A percentile compares a stretch with the other conserved stretches of the same genome.
These are phyloP conservation scores for Rhizoclosmatium sp. DNA, from an alignment of 192 early-diverging fungal genomes.

Conservation along the genomic window DNA sequence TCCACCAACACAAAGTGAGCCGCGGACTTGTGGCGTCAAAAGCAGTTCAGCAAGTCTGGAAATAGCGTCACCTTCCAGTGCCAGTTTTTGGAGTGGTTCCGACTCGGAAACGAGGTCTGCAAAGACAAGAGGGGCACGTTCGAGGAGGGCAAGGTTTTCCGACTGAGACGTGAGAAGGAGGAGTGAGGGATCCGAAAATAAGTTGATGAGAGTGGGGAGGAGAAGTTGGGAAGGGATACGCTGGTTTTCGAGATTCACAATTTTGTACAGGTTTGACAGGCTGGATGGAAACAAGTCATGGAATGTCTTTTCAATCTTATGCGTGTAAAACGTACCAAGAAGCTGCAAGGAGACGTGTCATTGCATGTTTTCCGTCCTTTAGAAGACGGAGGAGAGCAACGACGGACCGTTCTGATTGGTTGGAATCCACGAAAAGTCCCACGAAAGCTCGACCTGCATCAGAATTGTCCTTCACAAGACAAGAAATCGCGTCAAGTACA, in stretches of 20 bases:
- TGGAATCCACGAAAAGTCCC: conserved; percentile 17
- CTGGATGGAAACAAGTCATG: conserved; percentile 38
- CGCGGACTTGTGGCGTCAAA: not conserved
- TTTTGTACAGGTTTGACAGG: conserved; percentile 71
- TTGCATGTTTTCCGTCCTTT: conserved; percentile 64
- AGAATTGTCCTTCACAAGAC: conserved; percentile 67
- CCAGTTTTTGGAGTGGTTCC: conserved; percentile 77
- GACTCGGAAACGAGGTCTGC: conserved; percentile 75
- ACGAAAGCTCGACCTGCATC: conserved; percentile 63
- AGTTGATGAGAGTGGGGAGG: conserved; percentile 74
- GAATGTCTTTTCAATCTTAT: not conserved
- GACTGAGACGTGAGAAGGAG: conserved; percentile 26
- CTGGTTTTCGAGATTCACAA: conserved; percentile 61
- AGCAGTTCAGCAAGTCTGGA: conserved; percentile 64
- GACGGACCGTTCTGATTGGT: not conserved
- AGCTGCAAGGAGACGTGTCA: conserved; percentile 73
- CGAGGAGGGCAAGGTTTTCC: conserved; percentile 57
- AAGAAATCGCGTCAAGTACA: conserved; percentile 77
- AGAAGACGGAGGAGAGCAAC: conserved; percentile 68
- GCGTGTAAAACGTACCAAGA: conserved; percentile 59
- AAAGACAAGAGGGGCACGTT: conserved; percentile 72
- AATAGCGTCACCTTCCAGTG: conserved; percentile 79
- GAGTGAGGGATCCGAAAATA: conserved; percentile 62
- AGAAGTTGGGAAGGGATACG: conserved; percentile 62
- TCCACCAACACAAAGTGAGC: not conserved